phyloP scores from a whole-genome alignment of 2,329 filamentous ascomycete species.

The Aureobasidium vineae region DNA sequence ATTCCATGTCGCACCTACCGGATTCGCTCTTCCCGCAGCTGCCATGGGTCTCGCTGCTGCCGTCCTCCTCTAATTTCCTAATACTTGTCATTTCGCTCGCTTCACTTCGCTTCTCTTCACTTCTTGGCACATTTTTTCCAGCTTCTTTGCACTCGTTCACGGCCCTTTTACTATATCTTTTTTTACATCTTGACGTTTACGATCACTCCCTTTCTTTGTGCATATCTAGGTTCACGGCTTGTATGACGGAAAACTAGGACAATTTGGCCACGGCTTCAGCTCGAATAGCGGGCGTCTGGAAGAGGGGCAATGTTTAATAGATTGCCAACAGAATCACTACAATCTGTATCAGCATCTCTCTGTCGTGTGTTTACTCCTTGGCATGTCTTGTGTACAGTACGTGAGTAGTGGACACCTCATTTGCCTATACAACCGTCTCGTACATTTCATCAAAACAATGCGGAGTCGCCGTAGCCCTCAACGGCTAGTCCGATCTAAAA shows the following conservation, averaged over 20 bases:
- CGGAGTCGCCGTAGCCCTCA: neutral
- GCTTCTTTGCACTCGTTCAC: conserved; percentile 24
- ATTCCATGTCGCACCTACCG: conserved; percentile 10
- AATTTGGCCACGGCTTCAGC: conserved; percentile 19
- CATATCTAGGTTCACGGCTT: conserved; percentile 22
- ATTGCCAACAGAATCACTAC: conserved; percentile 19
- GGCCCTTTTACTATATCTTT: conserved; percentile 19
- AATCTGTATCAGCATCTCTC: neutral
- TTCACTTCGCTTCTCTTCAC: conserved; percentile 18
- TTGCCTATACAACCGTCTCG: conserved; percentile 2
- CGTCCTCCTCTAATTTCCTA: conserved; percentile 20
- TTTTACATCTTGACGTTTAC: conserved; percentile 19
- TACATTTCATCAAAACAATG: conserved; percentile 14
- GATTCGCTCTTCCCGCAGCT: conserved; percentile 11
- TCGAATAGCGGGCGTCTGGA: conserved; percentile 22
- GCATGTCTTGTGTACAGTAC: conserved; percentile 17
- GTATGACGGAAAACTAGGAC: conserved; percentile 18
- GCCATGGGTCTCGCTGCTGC: conserved; percentile 25
- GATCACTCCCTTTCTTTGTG: conserved; percentile 26
- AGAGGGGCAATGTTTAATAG: conserved; percentile 25
- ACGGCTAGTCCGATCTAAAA: neutral
- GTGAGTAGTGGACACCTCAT: neutral
- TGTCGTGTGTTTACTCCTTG: neutral
- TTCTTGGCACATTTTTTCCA: conserved; percentile 22
- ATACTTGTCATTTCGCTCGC: neutral